Evolutionary conservation across 2,329 filamentous ascomycete genomes (phyloP).

Genomic region (Hypoxylon sp.): DNA sequence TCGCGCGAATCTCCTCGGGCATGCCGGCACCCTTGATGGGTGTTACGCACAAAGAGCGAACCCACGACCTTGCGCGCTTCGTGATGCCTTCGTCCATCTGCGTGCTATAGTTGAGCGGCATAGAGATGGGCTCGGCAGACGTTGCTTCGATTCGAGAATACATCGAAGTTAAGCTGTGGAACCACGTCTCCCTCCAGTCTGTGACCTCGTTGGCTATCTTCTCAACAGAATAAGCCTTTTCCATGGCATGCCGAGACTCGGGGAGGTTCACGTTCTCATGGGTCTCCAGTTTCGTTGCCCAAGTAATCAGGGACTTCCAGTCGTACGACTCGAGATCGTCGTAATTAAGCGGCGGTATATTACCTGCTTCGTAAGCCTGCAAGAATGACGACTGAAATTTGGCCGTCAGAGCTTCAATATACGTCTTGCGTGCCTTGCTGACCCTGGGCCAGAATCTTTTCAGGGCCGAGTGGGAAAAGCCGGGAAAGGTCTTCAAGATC

Average conservation of each 20-base stretch:
- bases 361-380: constrained; percentile 68
- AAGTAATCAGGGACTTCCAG: constrained; percentile 71
- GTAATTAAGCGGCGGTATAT: constrained; percentile 69
- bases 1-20: constrained; percentile 56
- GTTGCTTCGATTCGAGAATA: constrained; percentile 65
- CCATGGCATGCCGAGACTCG: constrained; percentile 53
- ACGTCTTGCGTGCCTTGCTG: constrained; percentile 59
- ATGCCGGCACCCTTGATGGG: constrained; percentile 47
- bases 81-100: constrained; percentile 45
- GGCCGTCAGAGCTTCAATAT: constrained; percentile 64
- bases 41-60: constrained; percentile 66
- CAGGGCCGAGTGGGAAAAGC: constrained; percentile 58
- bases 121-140: constrained; percentile 56
- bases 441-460: constrained; percentile 63
- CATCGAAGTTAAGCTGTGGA: constrained; percentile 58
- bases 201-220: constrained; percentile 48
- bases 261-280: constrained; percentile 59
- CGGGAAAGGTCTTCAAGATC: constrained; percentile 63
- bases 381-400: constrained; percentile 73
- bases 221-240: constrained; percentile 53
- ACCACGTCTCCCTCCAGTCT: constrained; percentile 66
- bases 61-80: constrained; percentile 63
- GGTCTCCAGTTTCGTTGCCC: constrained; percentile 65
- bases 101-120: constrained; percentile 38
- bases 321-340: constrained; percentile 71